Evolutionary conservation across 2,329 filamentous ascomycete species (phyloP).

Genomic region (Apiospora hydei): DNA sequence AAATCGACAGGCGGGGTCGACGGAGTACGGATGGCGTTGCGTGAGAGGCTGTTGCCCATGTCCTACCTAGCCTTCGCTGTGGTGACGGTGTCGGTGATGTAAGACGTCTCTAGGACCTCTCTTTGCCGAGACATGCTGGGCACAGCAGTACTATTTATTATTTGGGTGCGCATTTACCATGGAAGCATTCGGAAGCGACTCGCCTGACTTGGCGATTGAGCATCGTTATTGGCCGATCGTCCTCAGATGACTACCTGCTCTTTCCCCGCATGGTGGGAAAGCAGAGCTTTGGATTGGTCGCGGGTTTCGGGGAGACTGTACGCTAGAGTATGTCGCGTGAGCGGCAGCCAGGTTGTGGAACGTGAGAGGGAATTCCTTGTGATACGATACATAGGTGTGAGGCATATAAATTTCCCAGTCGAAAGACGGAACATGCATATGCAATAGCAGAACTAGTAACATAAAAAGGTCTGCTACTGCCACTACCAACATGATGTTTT

Average conservation of each 20-base stretch:
- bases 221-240: not conserved
- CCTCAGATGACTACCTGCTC: not conserved
- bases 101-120: not conserved
- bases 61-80: not conserved
- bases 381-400: not conserved
- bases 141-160: not conserved
- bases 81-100: not conserved
- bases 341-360: not conserved
- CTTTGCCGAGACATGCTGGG: not conserved
- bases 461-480: no score
- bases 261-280: not conserved
- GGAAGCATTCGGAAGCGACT: not conserved
- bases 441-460: not conserved
- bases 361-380: not conserved
- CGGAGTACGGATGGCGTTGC: not conserved
- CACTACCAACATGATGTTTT: not conserved
- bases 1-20: slow-evolving; percentile 8
- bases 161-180: not conserved
- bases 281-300: not conserved
- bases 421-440: not conserved
- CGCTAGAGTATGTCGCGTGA: not conserved
- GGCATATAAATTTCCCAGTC: not conserved
- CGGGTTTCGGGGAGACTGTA: not conserved
- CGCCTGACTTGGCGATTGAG: not conserved
- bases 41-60: not conserved